Evolutionary conservation across 1,139 yeast species (phyloP), one percentile per base, ranked within the genome.

Genomic region (Nakaseomyces delphensis): DNA sequence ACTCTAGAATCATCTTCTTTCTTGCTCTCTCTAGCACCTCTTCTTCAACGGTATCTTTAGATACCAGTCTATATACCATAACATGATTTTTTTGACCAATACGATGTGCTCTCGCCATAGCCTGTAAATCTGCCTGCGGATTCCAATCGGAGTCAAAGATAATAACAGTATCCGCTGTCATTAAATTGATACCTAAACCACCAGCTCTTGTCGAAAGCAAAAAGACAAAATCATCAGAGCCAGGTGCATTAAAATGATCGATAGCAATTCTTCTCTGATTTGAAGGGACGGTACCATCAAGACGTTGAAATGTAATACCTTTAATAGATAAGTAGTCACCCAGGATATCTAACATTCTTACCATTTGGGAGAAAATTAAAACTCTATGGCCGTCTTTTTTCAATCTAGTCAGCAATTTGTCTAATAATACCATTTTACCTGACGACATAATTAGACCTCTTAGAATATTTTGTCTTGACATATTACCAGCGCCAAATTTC

Each of bases 81-180:
- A 91, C 99, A 65, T 91, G 98, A 55, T 85, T 87, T 64, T 91
- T 91, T 63, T 91, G 99, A 13, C 99, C 99, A 59, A 91, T 91
- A 70, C 99, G 80, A 66, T 91, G 99, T 3, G 98, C 99, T 66
- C 99, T 79, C 0, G 98, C 99, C 99, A 93, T 93, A 3, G 98
- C 98, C 66, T 91, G 97, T 53, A 89, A 69, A 72, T 89, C 98
- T 1, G 97, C 97, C 65, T 91, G 97, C 1, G 97, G 97, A 59
- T 91, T 91, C 99, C 99, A 91, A 68, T 91, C 99, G 10, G 96
- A 84, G 66, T 91, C 99, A 65, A 91, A 91, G 36, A 91, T 87
- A 53, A 91, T 85, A 28, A 91, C 99, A 3, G 98, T 91, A 59
- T 91, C 99, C 3, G 99, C 98, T 4, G 98, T 91, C 97, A 89